These are phyloP conservation scores for Podospora anserina DNA, from an alignment of 495 filamentous ascomycete genomes.

Conservation along the genomic window DNA sequence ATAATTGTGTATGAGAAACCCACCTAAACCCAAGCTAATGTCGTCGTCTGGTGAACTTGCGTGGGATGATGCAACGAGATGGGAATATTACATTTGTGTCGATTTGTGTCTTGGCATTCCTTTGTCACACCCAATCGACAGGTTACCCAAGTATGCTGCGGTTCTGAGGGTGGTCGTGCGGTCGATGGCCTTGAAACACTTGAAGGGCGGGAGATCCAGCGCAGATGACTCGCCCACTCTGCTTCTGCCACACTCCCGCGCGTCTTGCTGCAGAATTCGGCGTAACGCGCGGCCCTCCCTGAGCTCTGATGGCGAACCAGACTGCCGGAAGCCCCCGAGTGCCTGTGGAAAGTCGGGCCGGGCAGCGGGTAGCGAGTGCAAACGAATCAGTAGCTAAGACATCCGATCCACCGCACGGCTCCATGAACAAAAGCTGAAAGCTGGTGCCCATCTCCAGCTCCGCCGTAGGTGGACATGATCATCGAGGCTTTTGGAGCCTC, in stretches of 20 bases:
- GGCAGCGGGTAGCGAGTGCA: too few relatives aligned
- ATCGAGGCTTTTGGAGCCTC: background rate
- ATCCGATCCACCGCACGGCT: background rate
- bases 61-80: too few relatives aligned
- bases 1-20: background rate
- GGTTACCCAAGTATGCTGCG: too few relatives aligned
- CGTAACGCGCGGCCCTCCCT: background rate
- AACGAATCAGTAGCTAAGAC: too few relatives aligned
- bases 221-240: background rate
- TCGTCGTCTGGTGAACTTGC: too few relatives aligned
- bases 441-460: background rate
- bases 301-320: background rate
- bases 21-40: too few relatives aligned
- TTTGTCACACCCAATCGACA: too few relatives aligned
- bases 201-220: background rate
- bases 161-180: background rate
- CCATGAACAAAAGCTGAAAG: background rate
- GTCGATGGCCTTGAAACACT: background rate
- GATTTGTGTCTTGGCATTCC: too few relatives aligned
- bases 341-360: too few relatives aligned
- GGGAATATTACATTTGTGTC: background rate
- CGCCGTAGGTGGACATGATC: background rate
- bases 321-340: background rate
- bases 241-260: background rate
- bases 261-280: background rate